phyloP scores from a whole-genome alignment of 2,329 filamentous ascomycete genomes.

The Venturiaceae sp. region DNA sequence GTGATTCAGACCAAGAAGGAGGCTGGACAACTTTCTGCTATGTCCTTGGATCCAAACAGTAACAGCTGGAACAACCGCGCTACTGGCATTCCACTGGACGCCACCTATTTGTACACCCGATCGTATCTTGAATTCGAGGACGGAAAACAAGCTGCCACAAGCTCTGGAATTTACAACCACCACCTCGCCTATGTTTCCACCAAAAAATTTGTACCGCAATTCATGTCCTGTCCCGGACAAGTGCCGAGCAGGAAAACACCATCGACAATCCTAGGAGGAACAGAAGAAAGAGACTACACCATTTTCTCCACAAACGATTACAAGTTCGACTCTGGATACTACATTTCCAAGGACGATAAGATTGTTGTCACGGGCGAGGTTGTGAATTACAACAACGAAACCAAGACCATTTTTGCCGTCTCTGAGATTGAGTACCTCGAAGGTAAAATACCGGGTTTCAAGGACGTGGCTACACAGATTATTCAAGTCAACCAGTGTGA shows the following conservation, averaged over 20 bases:
- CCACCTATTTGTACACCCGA: not conserved
- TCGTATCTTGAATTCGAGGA: not conserved
- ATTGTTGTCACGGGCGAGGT: not conserved
- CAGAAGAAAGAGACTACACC: not conserved
- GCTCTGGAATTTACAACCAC: not conserved
- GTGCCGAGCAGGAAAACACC: not conserved
- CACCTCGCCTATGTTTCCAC: not conserved
- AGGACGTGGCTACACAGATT: not conserved
- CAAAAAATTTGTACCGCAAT: not conserved
- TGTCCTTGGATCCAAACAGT: not conserved
- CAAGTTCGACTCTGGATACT: not conserved
- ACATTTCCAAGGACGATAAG: not conserved
- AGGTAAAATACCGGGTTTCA: not conserved
- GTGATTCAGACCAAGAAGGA: not conserved
- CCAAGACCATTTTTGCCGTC: not conserved
- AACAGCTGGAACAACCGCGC: not conserved
- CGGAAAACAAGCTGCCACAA: not conserved
- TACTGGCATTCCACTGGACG: not conserved
- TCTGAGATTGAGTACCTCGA: not conserved
- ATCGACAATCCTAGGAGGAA: not conserved
- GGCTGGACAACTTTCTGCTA: not conserved
- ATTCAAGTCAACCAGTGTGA: not conserved
- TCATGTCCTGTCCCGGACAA: not conserved
- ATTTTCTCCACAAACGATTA: not conserved
- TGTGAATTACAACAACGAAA: not conserved